Evolutionary conservation across 139 green algal genomes (phyloP).

Genomic region (Parachlorella kessleri): DNA sequence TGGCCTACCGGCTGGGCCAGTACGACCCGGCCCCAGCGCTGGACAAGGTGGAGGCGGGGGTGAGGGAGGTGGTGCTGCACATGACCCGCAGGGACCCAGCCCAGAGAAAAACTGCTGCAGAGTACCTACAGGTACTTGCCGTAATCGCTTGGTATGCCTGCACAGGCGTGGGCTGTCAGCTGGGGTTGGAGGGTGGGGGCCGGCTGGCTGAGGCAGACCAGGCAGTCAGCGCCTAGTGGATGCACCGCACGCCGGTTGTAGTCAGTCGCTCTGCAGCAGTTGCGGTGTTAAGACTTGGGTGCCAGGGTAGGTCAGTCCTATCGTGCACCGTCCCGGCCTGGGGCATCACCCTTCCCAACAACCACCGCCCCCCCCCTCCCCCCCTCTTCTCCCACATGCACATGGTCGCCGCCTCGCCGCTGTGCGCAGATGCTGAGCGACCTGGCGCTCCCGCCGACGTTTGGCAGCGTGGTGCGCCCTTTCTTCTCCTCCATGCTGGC

Average conservation of each 20-base stretch:
- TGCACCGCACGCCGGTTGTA: no score
- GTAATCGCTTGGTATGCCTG: no score
- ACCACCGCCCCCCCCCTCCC: not conserved
- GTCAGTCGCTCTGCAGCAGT: no score
- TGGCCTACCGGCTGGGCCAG: slow-evolving; percentile 63
- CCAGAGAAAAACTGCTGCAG: slow-evolving; percentile 58
- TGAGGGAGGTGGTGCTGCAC: slow-evolving; percentile 76
- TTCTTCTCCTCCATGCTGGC: slow-evolving; percentile 68
- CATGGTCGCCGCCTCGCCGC: not conserved
- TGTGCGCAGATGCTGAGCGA: slow-evolving; percentile 40
- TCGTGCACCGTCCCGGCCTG: not conserved
- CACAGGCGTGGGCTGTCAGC: no score
- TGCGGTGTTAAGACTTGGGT: no score
- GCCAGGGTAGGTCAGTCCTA: not conserved
- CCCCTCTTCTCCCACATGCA: not conserved
- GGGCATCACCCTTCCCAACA: not conserved
- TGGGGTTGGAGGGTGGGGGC: no score
- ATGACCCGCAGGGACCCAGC: slow-evolving; percentile 90
- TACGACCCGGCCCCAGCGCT: slow-evolving; percentile 41
- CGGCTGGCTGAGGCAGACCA: no score
- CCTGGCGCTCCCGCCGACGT: slow-evolving; percentile 74
- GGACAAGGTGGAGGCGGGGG: slow-evolving; percentile 36
- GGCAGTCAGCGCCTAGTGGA: no score
- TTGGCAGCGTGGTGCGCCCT: slow-evolving; percentile 66
- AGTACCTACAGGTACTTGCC: slow-evolving; percentile 66